phyloP scores from a whole-genome alignment of 805 yeast species.

The Ogataea angusta region DNA sequence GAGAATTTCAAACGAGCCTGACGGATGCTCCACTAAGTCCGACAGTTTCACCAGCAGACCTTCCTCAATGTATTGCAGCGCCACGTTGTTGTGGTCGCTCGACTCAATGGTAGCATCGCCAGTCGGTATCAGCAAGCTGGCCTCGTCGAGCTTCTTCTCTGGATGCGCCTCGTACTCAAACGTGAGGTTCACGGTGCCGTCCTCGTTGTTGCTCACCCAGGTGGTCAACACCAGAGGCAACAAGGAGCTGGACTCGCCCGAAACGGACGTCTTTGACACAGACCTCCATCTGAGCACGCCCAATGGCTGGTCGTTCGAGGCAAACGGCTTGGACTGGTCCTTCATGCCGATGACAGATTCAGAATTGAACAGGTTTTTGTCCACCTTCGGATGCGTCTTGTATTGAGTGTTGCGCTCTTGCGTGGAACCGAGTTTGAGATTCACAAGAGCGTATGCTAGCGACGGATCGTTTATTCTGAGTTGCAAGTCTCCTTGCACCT shows the following conservation, averaged over 20 bases:
- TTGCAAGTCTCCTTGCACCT: conserved; percentile 88
- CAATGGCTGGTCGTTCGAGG: conserved; percentile 83
- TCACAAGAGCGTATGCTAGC: conserved; percentile 62
- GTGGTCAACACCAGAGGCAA: conserved; percentile 74
- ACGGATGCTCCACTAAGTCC: conserved; percentile 43
- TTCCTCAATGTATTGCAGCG: conserved; percentile 58
- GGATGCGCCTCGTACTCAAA: conserved; percentile 79
- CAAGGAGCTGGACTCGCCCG: conserved; percentile 55
- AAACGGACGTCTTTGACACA: conserved; percentile 44
- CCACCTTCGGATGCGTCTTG: conserved; percentile 96
- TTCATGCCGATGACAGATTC: conserved; percentile 64
- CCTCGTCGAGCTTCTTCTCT: conserved; percentile 49
- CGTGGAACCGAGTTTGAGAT: conserved; percentile 48
- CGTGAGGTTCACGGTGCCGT: conserved; percentile 67
- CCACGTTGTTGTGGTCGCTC: conserved; percentile 52
- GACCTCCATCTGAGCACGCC: conserved; percentile 94
- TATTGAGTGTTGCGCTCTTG: conserved; percentile 54
- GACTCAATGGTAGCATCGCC: conserved; percentile 51
- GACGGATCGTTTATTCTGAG: conserved; percentile 78
- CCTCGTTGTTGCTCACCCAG: conserved; percentile 71
- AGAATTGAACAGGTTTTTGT: conserved; percentile 62
- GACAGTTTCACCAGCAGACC: conserved; percentile 69
- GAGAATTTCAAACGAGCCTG: conserved; percentile 77
- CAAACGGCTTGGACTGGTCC: conserved; percentile 78
- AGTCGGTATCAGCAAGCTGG: conserved; percentile 62